Evolutionary conservation across 116 monocot genomes (phyloP), one percentile per base, ranked within the genome.

Genomic region (Zostera marina): DNA sequence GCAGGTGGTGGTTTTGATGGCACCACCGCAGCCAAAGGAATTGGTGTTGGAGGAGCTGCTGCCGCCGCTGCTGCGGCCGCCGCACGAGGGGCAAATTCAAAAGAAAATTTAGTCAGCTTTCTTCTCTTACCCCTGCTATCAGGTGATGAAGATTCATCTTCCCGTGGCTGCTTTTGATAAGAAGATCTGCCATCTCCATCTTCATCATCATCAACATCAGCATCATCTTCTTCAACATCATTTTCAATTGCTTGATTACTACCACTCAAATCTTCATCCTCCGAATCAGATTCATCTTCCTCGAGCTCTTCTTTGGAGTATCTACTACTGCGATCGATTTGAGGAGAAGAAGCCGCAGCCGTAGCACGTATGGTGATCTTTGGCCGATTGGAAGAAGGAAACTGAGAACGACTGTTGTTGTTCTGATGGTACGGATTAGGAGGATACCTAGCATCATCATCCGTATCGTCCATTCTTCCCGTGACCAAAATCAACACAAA

Each of bases 81-180:
- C 25, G 43, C 64, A 5, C 85, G 79, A 22, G 90, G 74, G 57
- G 75, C 81, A 61, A 90, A 89, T 44, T 96, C 89, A 68, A 82
- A 94, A 1, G 78, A 79, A 40, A 68, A 68, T 41, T 66, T 66
- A 21, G 85, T 80, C 41, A 85, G 75, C 60, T 72, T 66, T 39
- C 78, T 53, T 40, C 88, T 71, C 75, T 93, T 93, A 11, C 84
- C 78, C 14, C 66, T 58, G 54, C 77, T 77, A 56, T 83, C 80
- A 21, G 75, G 59, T 1, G 21, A 26, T 1, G 21, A 26, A 3
- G 61, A 61, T 0, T 45, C 52, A n/a, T 70, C 74, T 19, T 17
- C 58, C 2, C 24, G 25, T 25, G n/a, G 13, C n/a, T 39, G 51
- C 3, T 22, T 41, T 11, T 44, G 41, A 3, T 67, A 70, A 2